A percentile compares a stretch with the other conserved stretches of the same genome.
Evolutionary conservation across 2,329 filamentous ascomycete species (phyloP).

Genomic region (Penicillium sp.): DNA sequence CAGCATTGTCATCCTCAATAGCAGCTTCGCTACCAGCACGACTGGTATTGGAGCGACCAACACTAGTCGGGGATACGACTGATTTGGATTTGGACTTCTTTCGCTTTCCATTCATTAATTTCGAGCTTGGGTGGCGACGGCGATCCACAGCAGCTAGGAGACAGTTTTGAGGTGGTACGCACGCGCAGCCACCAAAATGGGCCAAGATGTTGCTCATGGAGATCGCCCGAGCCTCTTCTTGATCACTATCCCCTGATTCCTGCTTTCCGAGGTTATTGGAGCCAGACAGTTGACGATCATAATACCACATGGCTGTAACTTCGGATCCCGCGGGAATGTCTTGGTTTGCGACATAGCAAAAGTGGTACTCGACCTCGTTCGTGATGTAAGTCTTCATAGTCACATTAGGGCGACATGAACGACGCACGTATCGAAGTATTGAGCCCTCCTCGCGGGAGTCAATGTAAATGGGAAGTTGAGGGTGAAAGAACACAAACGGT

Average conservation of each 20-base stretch:
- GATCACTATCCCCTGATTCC: constrained; percentile 33
- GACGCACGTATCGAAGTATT: constrained; percentile 77
- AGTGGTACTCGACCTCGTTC: constrained; percentile 74
- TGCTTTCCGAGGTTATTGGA: constrained; percentile 40
- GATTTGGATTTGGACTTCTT: constrained; percentile 47
- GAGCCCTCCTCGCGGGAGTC: constrained; percentile 88
- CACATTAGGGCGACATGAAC: constrained; percentile 90
- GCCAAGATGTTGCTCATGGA: constrained; percentile 47
- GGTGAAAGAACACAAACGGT: constrained; percentile 84
- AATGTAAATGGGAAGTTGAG: constrained; percentile 83
- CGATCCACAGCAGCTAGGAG: constrained; percentile 43
- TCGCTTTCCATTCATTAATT: constrained; percentile 45
- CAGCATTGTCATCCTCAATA: constrained; percentile 53
- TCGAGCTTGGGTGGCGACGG: constrained; percentile 33
- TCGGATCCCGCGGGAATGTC: constrained; percentile 60
- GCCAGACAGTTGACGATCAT: constrained; percentile 38
- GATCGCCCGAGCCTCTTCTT: constrained; percentile 39
- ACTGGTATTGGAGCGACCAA: constrained; percentile 51
- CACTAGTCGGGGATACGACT: constrained; percentile 51
- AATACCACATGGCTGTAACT: constrained; percentile 48
- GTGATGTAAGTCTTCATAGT: constrained; percentile 80
- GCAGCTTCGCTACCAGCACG: constrained; percentile 58
- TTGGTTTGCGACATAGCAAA: constrained; percentile 84
- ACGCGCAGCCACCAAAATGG: constrained; percentile 49
- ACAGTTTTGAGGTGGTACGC: constrained; percentile 35